A percentile compares a stretch with the other conserved stretches of the same genome.
Evolutionary conservation across 2,329 filamentous ascomycete genomes (phyloP).

Genomic region (Colletotrichum orbiculare): DNA sequence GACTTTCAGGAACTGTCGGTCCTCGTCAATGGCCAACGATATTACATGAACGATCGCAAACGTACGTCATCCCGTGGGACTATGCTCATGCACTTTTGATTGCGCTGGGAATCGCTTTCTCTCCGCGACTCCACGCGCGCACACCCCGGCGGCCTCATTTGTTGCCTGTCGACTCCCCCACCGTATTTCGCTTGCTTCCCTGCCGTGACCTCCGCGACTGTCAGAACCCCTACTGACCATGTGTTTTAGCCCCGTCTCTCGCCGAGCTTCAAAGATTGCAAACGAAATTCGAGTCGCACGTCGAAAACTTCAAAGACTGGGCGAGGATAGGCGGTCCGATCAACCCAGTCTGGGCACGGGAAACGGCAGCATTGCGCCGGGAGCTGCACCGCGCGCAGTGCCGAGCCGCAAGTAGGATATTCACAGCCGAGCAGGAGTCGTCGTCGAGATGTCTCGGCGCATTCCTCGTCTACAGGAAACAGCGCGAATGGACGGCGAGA

Average conservation of each 20-base stretch:
- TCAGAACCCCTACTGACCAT: constrained; percentile 34
- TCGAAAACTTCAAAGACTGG: constrained; percentile 66
- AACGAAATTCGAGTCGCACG: constrained; percentile 58
- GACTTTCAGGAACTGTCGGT: constrained; percentile 69
- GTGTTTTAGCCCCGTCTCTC: constrained; percentile 59
- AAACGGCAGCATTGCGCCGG: constrained; percentile 60
- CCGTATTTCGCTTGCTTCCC: constrained; percentile 20
- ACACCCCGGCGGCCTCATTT: constrained; percentile 23
- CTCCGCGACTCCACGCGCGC: constrained; percentile 16
- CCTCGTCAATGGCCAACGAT: constrained; percentile 65
- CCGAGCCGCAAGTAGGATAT: constrained; percentile 67
- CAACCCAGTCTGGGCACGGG: constrained; percentile 65
- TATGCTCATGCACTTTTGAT: constrained; percentile 1
- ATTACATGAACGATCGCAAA: constrained; percentile 68
- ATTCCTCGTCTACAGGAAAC: constrained; percentile 63
- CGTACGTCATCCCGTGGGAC: constrained; percentile 50
- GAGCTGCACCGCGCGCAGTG: constrained; percentile 69
- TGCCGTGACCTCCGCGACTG: background rate
- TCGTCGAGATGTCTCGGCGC: constrained; percentile 66
- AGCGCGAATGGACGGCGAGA: constrained; percentile 50
- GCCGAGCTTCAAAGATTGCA: constrained; percentile 60
- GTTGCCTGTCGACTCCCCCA: constrained; percentile 6
- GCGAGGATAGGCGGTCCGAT: constrained; percentile 64
- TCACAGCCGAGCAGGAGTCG: constrained; percentile 60
- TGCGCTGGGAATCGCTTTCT: constrained; percentile 11